Evolutionary conservation across 352 stramenopile species (phyloP).

Genomic region (Phytophthora colocasiae): DNA sequence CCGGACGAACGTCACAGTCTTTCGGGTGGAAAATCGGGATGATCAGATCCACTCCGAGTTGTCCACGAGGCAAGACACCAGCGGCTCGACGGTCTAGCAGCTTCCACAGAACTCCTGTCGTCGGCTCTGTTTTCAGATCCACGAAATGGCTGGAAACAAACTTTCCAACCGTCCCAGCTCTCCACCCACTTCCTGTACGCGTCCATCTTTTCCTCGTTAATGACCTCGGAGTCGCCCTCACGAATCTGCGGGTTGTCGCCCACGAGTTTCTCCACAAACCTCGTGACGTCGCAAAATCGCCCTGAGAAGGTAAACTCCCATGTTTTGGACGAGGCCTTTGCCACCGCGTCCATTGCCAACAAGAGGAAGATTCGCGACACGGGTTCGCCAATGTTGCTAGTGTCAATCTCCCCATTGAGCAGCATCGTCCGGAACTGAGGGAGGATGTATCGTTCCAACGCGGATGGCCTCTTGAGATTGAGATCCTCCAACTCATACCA

Average conservation of each 20-base stretch:
- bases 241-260: too few species aligned
- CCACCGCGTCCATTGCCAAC: slow-evolving; percentile 5
- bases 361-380: slow-evolving; percentile 1
- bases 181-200: slow-evolving; percentile 1
- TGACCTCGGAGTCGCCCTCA: too few species aligned
- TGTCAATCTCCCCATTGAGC: neutral
- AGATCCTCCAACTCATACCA: neutral
- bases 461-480: neutral
- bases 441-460: slow-evolving; percentile 1
- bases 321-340: neutral
- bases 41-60: neutral
- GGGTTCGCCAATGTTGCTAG: neutral
- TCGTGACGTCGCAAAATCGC: too few species aligned
- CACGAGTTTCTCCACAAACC: too few species aligned
- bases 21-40: neutral
- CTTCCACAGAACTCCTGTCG: slow-evolving; percentile 1
- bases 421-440: slow-evolving; percentile 7
- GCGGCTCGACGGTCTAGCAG: neutral
- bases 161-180: neutral
- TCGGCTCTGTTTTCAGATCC: neutral
- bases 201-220: too few species aligned
- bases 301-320: neutral
- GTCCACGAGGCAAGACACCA: neutral
- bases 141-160: neutral
- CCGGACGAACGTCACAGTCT: neutral